These are phyloP conservation scores for Linanthus parryae DNA, from an alignment of 148 eudicot species.

Conservation along the genomic window DNA sequence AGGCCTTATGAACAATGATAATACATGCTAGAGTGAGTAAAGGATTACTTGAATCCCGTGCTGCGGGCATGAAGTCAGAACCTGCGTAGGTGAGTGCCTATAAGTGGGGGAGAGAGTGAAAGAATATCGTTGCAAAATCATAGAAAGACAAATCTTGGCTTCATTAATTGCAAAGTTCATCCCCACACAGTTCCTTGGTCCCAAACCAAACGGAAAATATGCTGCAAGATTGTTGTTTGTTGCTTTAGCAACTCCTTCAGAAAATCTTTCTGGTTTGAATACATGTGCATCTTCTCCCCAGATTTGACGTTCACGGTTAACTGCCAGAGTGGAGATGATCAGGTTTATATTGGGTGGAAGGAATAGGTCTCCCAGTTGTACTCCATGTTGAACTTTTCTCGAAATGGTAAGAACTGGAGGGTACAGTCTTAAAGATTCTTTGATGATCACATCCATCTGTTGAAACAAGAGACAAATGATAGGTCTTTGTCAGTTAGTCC, in stretches of 20 bases:
- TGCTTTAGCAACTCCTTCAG: constrained; percentile 1
- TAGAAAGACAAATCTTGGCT: constrained; percentile 9
- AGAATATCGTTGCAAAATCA: constrained; percentile 8
- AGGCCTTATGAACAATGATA: too few relatives aligned
- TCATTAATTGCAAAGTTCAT: constrained; percentile 7
- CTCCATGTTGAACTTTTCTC: constrained; percentile 8
- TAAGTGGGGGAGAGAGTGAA: constrained; percentile 7
- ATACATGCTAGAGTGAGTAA: constrained; percentile 7
- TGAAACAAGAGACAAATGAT: neutral
- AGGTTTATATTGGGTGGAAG: constrained; percentile 2
- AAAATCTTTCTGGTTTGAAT: constrained; percentile 7
- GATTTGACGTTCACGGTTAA: constrained; percentile 8
- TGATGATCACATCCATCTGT: constrained; percentile 9
- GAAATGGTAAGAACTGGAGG: constrained; percentile 7
- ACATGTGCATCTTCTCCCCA: constrained; percentile 11
- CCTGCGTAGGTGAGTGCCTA: constrained; percentile 5
- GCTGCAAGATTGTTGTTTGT: constrained; percentile 4
- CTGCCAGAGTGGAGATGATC: constrained; percentile 1
- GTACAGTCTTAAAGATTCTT: constrained; percentile 9
- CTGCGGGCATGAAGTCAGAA: constrained; percentile 4
- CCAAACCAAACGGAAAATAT: constrained; percentile 10
- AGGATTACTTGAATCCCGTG: constrained; percentile 9
- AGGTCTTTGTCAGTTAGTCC: neutral
- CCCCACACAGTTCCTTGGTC: constrained; percentile 12
- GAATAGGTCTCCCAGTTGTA: constrained; percentile 4